Percentiles rank a stretch among this genome's conserved stretches.
phyloP scores from a whole-genome alignment of 2,329 filamentous ascomycete species.

The Penicillium rolfsii region DNA sequence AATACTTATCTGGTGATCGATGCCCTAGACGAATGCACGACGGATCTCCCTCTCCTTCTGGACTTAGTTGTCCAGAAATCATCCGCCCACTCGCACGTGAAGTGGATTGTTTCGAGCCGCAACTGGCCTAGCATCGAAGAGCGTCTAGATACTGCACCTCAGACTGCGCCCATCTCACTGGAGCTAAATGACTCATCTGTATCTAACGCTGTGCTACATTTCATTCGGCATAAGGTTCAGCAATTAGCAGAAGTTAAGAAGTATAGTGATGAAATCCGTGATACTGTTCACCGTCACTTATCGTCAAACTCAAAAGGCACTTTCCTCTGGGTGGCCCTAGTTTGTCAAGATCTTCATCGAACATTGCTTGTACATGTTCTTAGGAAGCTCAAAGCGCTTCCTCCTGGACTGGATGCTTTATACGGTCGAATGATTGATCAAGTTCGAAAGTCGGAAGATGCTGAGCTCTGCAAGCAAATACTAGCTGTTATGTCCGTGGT shows the following conservation, averaged over 20 bases:
- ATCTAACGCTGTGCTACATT: constrained; percentile 20
- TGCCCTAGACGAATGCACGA: no score
- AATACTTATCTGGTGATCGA: no score
- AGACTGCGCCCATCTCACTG: constrained; percentile 29
- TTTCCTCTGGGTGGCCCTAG: no score
- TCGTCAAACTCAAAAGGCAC: no score
- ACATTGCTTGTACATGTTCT: background rate
- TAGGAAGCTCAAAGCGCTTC: background rate
- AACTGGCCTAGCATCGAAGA: no score
- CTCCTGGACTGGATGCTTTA: background rate
- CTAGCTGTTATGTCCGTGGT: background rate
- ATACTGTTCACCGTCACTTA: no score
- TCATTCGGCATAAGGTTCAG: background rate
- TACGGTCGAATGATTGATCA: background rate
- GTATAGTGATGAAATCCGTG: background rate
- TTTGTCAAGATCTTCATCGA: background rate
- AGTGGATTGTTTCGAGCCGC: no score
- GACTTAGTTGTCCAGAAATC: no score
- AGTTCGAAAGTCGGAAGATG: background rate
- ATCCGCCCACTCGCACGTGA: no score
- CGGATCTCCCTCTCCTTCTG: no score
- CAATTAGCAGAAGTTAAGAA: background rate
- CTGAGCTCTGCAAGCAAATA: constrained; percentile 3
- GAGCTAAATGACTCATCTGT: constrained; percentile 28
- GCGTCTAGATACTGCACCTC: constrained; percentile 22